Evolutionary conservation across 2,329 filamentous ascomycete species (phyloP).

Genomic region (Ophiostoma ips): DNA sequence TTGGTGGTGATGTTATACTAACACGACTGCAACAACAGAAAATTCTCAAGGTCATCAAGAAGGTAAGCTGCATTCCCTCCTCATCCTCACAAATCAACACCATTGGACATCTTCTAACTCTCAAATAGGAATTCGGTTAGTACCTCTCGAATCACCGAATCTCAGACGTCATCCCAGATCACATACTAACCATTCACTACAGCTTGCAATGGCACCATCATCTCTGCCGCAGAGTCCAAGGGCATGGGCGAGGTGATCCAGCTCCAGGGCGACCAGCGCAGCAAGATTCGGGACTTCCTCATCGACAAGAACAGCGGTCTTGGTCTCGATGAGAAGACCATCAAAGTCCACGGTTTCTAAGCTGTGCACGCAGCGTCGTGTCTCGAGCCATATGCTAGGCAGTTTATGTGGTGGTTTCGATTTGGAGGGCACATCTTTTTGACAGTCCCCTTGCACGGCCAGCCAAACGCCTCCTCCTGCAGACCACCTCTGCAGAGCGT

Average conservation of each 20-base stretch:
- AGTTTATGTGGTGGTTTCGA: background rate
- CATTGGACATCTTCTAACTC: background rate
- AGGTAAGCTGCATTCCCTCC: constrained; percentile 27
- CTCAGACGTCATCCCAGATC: background rate
- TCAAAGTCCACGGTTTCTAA: constrained; percentile 75
- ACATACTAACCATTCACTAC: background rate
- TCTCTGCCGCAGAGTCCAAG: constrained; percentile 15
- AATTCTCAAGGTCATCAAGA: constrained; percentile 99
- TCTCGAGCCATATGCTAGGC: constrained; percentile 5
- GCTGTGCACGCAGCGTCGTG: constrained; percentile 7
- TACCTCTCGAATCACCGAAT: background rate
- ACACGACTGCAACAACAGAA: constrained; percentile 34
- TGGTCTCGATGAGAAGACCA: constrained; percentile 88
- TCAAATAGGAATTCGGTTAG: constrained; percentile 3
- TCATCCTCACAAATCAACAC: too few species aligned
- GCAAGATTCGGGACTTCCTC: constrained; percentile 56
- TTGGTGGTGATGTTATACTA: background rate
- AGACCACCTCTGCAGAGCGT: constrained; percentile 1
- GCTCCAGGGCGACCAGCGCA: constrained; percentile 97
- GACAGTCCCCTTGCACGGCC: background rate
- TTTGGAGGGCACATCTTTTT: constrained; percentile 1
- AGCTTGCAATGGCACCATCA: constrained; percentile 16
- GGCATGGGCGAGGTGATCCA: constrained; percentile 41
- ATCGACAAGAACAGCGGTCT: constrained; percentile 90
- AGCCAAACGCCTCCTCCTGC: background rate